Evolutionary conservation across 176 grass and related monocot genomes (phyloP).

Genomic region (Carex pumila): DNA sequence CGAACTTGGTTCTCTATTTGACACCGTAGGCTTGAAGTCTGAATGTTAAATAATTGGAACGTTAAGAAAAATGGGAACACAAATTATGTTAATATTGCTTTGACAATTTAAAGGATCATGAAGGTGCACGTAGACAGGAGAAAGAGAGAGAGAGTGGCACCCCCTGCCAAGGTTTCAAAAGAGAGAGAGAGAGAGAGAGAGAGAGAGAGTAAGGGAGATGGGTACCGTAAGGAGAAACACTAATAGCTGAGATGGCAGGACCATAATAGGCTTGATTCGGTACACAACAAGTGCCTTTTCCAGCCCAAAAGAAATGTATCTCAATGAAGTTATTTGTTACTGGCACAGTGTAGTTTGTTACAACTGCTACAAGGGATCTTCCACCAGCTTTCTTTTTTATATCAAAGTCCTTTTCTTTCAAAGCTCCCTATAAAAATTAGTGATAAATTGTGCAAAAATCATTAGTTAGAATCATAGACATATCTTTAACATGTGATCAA

Average conservation of each 20-base stretch:
- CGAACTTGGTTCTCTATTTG: slow-evolving; percentile 12
- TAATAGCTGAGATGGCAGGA: slow-evolving; percentile 61
- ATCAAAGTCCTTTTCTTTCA: slow-evolving; percentile 66
- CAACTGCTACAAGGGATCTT: slow-evolving; percentile 47
- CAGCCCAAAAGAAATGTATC: slow-evolving; percentile 95
- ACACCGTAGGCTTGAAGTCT: slow-evolving; percentile 68
- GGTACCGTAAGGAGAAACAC: slow-evolving; percentile 46
- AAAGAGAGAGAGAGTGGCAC: not conserved
- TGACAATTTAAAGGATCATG: not conserved
- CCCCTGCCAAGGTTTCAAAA: too few relatives aligned
- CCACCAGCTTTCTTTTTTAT: slow-evolving; percentile 73
- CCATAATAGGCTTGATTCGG: slow-evolving; percentile 63
- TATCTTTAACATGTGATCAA: not conserved
- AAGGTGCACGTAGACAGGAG: not conserved
- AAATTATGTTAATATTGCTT: not conserved
- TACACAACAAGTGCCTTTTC: slow-evolving; percentile 84
- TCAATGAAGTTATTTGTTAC: slow-evolving; percentile 81
- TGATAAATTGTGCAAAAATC: not conserved
- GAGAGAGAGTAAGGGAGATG: too few relatives aligned
- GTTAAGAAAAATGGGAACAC: not conserved
- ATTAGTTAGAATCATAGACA: not conserved
- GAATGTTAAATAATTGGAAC: slow-evolving; percentile 25
- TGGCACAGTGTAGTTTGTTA: slow-evolving; percentile 39
- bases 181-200: not conserved
- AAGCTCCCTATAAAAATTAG: slow-evolving; percentile 37